Evolutionary conservation across 352 stramenopile species (phyloP).

Genomic region (Globisporangium cylindrosporum): DNA sequence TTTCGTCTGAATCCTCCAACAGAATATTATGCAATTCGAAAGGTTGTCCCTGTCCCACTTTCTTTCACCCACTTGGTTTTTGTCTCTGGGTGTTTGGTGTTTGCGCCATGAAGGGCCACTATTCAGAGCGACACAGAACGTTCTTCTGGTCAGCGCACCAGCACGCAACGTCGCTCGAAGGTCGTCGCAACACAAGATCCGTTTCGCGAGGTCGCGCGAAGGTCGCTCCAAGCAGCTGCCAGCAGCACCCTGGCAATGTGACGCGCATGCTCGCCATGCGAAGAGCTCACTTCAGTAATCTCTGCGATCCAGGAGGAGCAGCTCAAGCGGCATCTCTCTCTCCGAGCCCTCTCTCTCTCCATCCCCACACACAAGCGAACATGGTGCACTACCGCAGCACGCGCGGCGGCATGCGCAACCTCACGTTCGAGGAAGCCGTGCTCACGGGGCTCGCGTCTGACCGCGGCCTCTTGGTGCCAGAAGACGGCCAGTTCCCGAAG

Average conservation of each 20-base stretch:
- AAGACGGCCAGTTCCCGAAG: conserved; percentile 73
- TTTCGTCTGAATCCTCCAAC: background rate
- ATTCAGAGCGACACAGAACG: conserved; percentile 11
- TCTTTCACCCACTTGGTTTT: conserved; percentile 1
- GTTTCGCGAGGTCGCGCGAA: conserved; percentile 3
- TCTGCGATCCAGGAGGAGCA: conserved; percentile 1
- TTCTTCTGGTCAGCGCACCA: conserved; percentile 6
- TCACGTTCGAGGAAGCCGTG: conserved; percentile 87
- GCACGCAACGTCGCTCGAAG: background rate
- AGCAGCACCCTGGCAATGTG: conserved; percentile 6
- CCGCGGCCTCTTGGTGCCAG: conserved; percentile 80
- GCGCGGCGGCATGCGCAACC: conserved; percentile 68
- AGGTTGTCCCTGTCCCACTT: background rate
- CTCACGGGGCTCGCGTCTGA: conserved; percentile 84
- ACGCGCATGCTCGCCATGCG: background rate
- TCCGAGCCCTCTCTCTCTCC: background rate
- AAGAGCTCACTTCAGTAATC: conserved; percentile 15
- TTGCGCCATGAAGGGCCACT: conserved; percentile 10
- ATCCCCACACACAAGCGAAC: background rate
- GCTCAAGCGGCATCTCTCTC: background rate
- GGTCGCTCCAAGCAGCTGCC: background rate
- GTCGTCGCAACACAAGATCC: background rate
- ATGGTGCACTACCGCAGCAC: conserved; percentile 89
- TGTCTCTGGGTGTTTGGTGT: conserved; percentile 4
- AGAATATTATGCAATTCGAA: background rate